Base-by-base conservation (phyloP, 2,329 filamentous ascomycete species). In the Alternaria angustiovoidea region DNA sequence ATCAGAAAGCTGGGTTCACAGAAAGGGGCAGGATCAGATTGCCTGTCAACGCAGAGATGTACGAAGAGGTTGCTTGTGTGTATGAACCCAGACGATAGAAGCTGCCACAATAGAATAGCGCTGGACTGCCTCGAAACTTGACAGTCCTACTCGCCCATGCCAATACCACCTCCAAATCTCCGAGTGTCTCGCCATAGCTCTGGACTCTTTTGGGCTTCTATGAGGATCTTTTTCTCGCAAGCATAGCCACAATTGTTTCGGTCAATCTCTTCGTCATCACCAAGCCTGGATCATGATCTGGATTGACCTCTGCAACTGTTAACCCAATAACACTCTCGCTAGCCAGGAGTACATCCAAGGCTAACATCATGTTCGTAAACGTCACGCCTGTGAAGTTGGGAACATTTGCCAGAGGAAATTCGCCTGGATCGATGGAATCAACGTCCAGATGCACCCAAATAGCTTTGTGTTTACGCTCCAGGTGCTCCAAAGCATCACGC, bases 191-290 rank as follows among this genome's bases (percentile, higher is more conserved):
- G 11, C 14, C 32, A 36, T 36, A 36, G 12, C 11, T 30, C 28
- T 11, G 28, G 4, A 30, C 28, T 30, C 28, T 5, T 30, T 11
- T 11, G 11, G 9, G 28, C 28, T 30, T 30, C 28, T 30, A 30
- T 11, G 28, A 30, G 11, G 0, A 48, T 38, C 32, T 30, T 20
- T 18, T 48, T 22, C 44, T 48, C 44, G 24, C 28, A 48, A 48
- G 28, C 49, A 52, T 42, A 46, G 39, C 46, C 26, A 64, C 55
- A 18, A 68, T 46, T 34, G 57, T 43, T 49, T 62, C 54, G 14
- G 63, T 55, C 16, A 68, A 52, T 49, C 44, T 59, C 49, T 18
- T 43, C 5, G 56, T 62, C 67, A 67, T 68, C 14, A 42, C 28
- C 38, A 30, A 11, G 28, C 28, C 11, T 5, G 28, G 28, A 30